These are phyloP conservation scores for Trichoderma hamatum DNA, from an alignment of 2,329 filamentous ascomycete species.

Conservation along the genomic window DNA sequence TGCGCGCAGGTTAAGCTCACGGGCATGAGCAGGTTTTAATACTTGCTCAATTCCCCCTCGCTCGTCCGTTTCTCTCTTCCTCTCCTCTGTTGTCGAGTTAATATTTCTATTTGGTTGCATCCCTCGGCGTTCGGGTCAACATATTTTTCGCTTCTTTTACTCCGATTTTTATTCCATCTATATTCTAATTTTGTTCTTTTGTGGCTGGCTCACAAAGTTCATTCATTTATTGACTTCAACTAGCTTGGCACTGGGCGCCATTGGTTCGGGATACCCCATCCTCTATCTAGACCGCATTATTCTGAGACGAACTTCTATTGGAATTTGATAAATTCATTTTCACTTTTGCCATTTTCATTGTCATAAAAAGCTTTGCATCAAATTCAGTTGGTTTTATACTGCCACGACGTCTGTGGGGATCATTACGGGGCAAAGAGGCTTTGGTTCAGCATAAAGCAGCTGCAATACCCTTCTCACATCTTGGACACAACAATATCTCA, in stretches of 20 bases:
- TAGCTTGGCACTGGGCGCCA: slow-evolving; percentile 62
- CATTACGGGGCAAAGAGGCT: background rate
- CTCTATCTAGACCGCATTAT: background rate
- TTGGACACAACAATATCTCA: slow-evolving; percentile 49
- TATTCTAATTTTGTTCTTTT: slow-evolving; percentile 37
- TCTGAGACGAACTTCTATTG: background rate
- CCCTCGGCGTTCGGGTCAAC: background rate
- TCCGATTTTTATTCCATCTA: slow-evolving; percentile 32
- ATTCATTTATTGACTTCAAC: slow-evolving; percentile 48
- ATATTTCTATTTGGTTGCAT: background rate
- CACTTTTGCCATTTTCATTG: background rate
- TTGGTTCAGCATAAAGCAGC: background rate
- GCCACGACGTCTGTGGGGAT: background rate
- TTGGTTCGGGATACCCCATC: slow-evolving; percentile 38
- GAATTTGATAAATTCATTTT: background rate
- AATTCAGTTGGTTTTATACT: background rate
- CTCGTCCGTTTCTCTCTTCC: background rate
- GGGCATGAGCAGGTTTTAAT: slow-evolving; percentile 24
- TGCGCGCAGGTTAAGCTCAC: slow-evolving; percentile 20
- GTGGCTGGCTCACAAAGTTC: slow-evolving; percentile 36
- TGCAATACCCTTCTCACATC: background rate
- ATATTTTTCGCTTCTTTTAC: background rate
- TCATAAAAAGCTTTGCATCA: background rate
- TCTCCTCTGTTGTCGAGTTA: background rate
- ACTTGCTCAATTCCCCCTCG: slow-evolving; percentile 20